Conservation (phyloP, 768 basidiomycete genomes). For the Mycena capillaripes region DNA sequence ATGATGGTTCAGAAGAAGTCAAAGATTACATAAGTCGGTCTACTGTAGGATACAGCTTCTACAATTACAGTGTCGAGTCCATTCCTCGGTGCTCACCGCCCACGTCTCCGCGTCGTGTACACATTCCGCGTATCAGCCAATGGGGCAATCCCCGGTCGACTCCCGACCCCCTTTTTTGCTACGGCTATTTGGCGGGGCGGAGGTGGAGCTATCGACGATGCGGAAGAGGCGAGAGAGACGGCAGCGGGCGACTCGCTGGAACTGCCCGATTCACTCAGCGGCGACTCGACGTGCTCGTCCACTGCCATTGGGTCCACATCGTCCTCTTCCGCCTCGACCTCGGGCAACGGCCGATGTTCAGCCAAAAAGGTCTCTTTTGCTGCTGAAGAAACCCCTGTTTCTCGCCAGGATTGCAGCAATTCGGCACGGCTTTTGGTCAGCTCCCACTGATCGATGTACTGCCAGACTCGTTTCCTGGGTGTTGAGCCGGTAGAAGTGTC, state of each 20-base stretch:
- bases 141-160: constrained; percentile 40
- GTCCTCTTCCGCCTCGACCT: constrained; percentile 43
- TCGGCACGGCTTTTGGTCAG: constrained; percentile 74
- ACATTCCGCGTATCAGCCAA: constrained; percentile 61
- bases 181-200: constrained; percentile 37
- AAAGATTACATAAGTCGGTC: not conserved
- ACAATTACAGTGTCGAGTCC: constrained; percentile 3
- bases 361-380: constrained; percentile 55
- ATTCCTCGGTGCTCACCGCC: constrained; percentile 35
- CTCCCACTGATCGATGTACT: constrained; percentile 80
- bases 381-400: constrained; percentile 44
- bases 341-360: constrained; percentile 52
- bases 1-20: not conserved
- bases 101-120: constrained; percentile 49
- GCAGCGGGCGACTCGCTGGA: constrained; percentile 37
- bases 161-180: constrained; percentile 30
- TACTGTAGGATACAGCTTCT: not conserved
- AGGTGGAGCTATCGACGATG: constrained; percentile 51
- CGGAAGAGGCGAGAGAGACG: constrained; percentile 54
- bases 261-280: constrained; percentile 26
- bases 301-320: constrained; percentile 37
- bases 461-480: constrained; percentile 82
- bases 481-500: constrained; percentile 81
- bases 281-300: constrained; percentile 34
- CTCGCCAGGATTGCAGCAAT: constrained; percentile 68